Evolutionary conservation across 768 basidiomycete species (phyloP).

Genomic region (Dentipellis fragilis): DNA sequence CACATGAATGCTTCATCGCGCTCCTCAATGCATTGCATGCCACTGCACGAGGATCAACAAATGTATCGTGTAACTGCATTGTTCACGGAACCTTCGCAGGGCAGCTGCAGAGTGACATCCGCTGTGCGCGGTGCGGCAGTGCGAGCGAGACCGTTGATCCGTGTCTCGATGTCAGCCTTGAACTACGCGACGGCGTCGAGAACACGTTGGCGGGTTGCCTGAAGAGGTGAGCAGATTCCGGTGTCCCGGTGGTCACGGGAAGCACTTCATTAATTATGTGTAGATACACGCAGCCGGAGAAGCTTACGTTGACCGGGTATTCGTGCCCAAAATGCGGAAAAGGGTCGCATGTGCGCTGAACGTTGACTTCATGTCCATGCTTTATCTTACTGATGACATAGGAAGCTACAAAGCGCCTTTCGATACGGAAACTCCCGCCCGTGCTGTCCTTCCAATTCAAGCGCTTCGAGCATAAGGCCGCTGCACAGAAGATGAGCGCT

Average conservation of each 20-base stretch:
- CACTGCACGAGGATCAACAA: conserved; percentile 64
- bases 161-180: conserved; percentile 84
- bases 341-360: conserved; percentile 40
- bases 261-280: neutral
- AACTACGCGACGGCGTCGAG: conserved; percentile 45
- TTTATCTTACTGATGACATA: conserved; percentile 18
- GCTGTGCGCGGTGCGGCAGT: conserved; percentile 76
- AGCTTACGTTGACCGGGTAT: conserved; percentile 73
- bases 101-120: conserved; percentile 78
- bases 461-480: conserved; percentile 87
- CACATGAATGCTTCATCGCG: conserved; percentile 81
- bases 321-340: conserved; percentile 76
- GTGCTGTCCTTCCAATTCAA: conserved; percentile 95
- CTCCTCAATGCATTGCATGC: conserved; percentile 82
- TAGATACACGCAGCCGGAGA: conserved; percentile 83
- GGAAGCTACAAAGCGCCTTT: conserved; percentile 79
- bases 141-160: conserved; percentile 77
- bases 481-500: conserved; percentile 76
- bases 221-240: conserved; percentile 38
- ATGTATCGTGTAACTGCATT: conserved; percentile 80
- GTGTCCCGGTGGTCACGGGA: conserved; percentile 1
- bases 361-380: conserved; percentile 2
- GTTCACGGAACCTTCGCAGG: conserved; percentile 88
- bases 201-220: conserved; percentile 71
- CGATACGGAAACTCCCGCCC: conserved; percentile 76